Conservation (phyloP, 2,329 filamentous ascomycete species). For the Aspergillus candidus region DNA sequence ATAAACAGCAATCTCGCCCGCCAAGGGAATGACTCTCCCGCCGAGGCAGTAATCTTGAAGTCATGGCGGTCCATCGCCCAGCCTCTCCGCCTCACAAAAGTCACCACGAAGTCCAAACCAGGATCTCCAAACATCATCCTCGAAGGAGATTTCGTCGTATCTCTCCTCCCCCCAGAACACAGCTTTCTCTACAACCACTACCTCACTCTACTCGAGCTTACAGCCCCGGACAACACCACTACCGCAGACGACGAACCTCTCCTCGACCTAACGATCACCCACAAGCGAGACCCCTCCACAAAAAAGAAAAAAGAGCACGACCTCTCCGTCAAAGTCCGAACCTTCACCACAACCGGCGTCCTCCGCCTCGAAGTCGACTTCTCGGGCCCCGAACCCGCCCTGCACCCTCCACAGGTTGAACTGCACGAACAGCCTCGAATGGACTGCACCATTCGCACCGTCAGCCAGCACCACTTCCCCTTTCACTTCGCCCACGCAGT, state of each 20-base stretch:
- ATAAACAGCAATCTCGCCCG: constrained; percentile 12
- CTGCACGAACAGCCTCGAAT: constrained; percentile 12
- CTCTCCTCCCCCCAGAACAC: constrained; percentile 4
- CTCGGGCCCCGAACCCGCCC: constrained; percentile 7
- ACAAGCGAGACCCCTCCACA: constrained; percentile 2
- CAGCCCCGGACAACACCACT: neutral
- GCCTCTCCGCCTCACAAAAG: constrained; percentile 8
- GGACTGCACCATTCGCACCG: constrained; percentile 12
- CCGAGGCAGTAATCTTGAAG: constrained; percentile 10
- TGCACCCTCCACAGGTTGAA: constrained; percentile 13
- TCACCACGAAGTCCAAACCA: constrained; percentile 2
- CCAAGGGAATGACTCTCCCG: neutral
- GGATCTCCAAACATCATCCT: constrained; percentile 11
- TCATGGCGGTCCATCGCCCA: constrained; percentile 10
- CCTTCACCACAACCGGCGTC: constrained; percentile 7
- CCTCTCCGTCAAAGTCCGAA: constrained; percentile 9
- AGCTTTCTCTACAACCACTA: neutral
- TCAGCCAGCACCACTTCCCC: constrained; percentile 16
- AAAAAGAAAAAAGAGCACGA: constrained; percentile 4
- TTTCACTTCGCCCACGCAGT: constrained; percentile 16
- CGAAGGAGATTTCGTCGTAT: constrained; percentile 8
- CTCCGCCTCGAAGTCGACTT: constrained; percentile 12
- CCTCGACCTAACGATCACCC: constrained; percentile 9
- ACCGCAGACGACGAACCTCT: constrained; percentile 3
- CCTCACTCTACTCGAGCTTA: constrained; percentile 3